These are phyloP conservation scores for Lagerstroemia speciosa DNA, from an alignment of 345 rosid species.

Conservation along the genomic window DNA sequence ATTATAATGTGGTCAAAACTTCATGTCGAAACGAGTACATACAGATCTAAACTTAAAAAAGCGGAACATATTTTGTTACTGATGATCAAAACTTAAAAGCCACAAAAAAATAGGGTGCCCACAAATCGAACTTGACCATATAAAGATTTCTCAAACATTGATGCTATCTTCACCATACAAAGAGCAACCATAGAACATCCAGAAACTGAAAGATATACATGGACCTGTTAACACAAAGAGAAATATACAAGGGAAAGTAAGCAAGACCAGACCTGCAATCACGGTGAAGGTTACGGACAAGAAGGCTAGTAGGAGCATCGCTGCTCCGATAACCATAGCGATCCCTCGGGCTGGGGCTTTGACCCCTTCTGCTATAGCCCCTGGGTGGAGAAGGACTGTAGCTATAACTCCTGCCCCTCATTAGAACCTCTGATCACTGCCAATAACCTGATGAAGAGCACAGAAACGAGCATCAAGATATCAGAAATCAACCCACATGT, in stretches of 20 bases:
- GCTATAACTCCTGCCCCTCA: slow-evolving; percentile 75
- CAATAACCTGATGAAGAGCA: background rate
- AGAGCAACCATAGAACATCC: background rate
- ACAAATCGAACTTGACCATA: too few species aligned
- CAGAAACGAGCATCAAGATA: too few species aligned
- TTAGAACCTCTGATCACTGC: slow-evolving; percentile 13
- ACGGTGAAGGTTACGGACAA: slow-evolving; percentile 74
- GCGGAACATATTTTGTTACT: too few species aligned
- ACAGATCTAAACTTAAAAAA: too few species aligned
- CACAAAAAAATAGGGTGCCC: too few species aligned
- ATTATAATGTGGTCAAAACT: background rate
- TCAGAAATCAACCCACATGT: too few species aligned
- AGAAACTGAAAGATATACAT: background rate
- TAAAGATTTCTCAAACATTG: too few species aligned
- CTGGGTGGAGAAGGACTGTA: slow-evolving; percentile 86
- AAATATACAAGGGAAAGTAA: too few species aligned
- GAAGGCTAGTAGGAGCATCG: slow-evolving; percentile 76
- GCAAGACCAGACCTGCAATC: slow-evolving; percentile 54
- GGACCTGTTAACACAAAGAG: background rate
- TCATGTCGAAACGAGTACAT: too few species aligned
- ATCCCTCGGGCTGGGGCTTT: slow-evolving; percentile 66
- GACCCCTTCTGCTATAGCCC: slow-evolving; percentile 46
- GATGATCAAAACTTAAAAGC: too few species aligned
- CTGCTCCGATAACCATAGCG: slow-evolving; percentile 38
- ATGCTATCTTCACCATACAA: background rate